Evolutionary conservation across 768 basidiomycete species (phyloP), one percentile per base, ranked within the genome.

Genomic region (Calocera viscosa): DNA sequence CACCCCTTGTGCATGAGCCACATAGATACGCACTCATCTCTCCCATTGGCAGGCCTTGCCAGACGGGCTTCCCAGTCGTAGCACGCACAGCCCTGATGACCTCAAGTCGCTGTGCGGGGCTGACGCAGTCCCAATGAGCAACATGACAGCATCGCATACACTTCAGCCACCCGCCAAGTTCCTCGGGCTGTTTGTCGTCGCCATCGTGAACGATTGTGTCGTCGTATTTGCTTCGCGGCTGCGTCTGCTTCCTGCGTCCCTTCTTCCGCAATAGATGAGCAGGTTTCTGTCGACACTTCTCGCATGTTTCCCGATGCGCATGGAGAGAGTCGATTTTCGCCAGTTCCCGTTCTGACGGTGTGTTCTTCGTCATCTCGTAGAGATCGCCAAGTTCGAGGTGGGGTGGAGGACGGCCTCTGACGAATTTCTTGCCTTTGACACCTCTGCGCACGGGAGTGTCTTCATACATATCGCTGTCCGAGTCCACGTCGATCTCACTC

Each of bases 21-120:
- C 91, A 93, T 32, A 90, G 78, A 70, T 91, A 93, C 70, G 91
- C 88, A 0, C 89, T 91, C 8, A 82, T 88, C 74, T 90, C 81
- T 64, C 33, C 65, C 66, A 30, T 68, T 72, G 65, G 43, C 39
- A 66, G 67, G 38, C 33, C 32, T 43, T 64, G 66, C 53, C 41
- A 67, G 32, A 67, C 64, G 16, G 39, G 76, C 41, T 72, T 72
- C 12, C 68, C 72, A 10, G 70, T 70, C 65, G 73, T 72, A 35
- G 81, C 80, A 47, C 80, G 80, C 22, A 83, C 83, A 67, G 88
- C 88, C 71, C 82, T 84, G 38, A 86, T 76, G 33, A 94, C 87
- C 69, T 91, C 88, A 38, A 88, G 86, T 39, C 84, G 83, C 73
- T 90, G 86, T 22, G 79, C 79, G 53, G 73, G 74, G 16, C 86